Conservation (phyloP, 2,329 filamentous ascomycete species). For the Ceratocystis colombiana region DNA sequence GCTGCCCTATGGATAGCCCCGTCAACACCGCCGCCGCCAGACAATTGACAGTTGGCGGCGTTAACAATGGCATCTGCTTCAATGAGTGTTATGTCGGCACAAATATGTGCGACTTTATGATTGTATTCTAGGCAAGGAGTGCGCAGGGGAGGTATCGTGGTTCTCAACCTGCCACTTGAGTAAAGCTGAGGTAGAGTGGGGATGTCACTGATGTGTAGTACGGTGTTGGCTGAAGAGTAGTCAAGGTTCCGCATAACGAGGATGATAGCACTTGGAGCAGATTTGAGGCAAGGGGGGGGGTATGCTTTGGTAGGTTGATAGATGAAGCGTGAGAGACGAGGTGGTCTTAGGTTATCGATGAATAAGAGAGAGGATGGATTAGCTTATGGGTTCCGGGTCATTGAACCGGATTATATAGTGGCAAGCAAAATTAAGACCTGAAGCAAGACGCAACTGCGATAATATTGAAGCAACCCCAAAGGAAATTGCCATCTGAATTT, state of each 20-base stretch:
- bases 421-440: neutral
- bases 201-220: neutral
- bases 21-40: constrained; percentile 84
- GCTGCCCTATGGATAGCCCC: constrained; percentile 79
- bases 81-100: constrained; percentile 73
- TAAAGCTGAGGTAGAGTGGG: constrained; percentile 7
- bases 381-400: neutral
- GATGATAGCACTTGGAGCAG: neutral
- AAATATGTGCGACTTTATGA: constrained; percentile 57
- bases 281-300: neutral
- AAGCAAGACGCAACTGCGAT: neutral
- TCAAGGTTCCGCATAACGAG: neutral
- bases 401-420: neutral
- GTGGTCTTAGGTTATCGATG: no score
- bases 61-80: constrained; percentile 79
- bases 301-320: neutral
- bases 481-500: neutral
- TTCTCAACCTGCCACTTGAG: neutral
- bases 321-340: no score
- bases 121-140: constrained; percentile 43
- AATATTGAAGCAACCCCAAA: neutral
- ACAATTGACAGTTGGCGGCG: constrained; percentile 68
- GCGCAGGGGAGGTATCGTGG: neutral
- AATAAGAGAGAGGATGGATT: no score
- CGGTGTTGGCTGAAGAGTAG: neutral